phyloP scores from a whole-genome alignment of 148 eudicot species.

The Rhododendron henanense region DNA sequence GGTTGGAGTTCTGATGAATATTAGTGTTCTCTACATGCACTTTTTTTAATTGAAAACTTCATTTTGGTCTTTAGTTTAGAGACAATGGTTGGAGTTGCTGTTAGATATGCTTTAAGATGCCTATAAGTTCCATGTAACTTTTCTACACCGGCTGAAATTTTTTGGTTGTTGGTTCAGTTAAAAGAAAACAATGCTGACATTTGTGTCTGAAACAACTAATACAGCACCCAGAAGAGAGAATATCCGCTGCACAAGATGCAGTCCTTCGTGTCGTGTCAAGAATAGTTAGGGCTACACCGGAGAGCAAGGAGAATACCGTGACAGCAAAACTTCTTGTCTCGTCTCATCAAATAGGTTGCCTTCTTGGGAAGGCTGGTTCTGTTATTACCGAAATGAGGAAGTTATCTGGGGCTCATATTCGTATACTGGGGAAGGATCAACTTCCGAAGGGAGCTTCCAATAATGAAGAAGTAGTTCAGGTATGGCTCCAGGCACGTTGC shows the following conservation, averaged over 20 bases:
- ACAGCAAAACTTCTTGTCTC: slow-evolving; percentile 70
- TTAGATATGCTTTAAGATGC: not conserved
- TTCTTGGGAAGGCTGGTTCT: slow-evolving; percentile 91
- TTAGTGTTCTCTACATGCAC: not conserved
- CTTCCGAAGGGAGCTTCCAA: slow-evolving; percentile 62
- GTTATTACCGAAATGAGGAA: slow-evolving; percentile 91
- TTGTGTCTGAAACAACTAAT: slow-evolving; percentile 11
- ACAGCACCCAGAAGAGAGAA: slow-evolving; percentile 90
- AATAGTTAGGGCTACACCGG: slow-evolving; percentile 60
- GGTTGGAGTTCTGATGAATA: not conserved
- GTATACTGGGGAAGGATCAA: slow-evolving; percentile 79
- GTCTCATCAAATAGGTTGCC: slow-evolving; percentile 92
- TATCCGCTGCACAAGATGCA: slow-evolving; percentile 80
- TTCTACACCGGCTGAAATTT: not conserved
- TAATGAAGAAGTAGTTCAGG: slow-evolving; percentile 95
- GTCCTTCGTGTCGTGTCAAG: slow-evolving; percentile 77
- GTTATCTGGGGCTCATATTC: slow-evolving; percentile 81
- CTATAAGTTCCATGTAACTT: not conserved
- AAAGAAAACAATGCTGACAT: slow-evolving; percentile 4
- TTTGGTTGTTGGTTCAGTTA: not conserved
- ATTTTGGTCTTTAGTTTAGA: not conserved
- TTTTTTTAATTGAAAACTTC: not conserved
- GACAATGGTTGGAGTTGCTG: not conserved
- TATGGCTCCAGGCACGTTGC: slow-evolving; percentile 10
- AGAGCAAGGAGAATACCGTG: slow-evolving; percentile 56